phyloP scores from a whole-genome alignment of 2,329 filamentous ascomycete genomes.

The Macrophomina phaseolina region DNA sequence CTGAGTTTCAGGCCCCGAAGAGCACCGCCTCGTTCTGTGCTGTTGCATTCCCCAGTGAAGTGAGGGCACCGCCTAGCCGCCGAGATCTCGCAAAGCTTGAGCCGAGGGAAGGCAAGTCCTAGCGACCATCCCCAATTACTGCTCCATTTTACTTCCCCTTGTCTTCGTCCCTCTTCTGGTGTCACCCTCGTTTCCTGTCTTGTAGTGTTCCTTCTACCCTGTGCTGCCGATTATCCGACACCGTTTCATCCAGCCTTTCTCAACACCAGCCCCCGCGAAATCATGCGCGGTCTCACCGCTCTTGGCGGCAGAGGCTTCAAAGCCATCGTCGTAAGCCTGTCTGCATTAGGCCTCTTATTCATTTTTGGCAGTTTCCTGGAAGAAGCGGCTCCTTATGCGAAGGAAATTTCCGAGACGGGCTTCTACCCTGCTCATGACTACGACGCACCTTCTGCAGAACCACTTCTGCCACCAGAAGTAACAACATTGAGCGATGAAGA shows the following conservation, averaged over 20 bases:
- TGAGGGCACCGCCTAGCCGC: constrained; percentile 1
- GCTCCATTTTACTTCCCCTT: constrained; percentile 1
- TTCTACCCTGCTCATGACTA: not conserved
- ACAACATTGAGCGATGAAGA: constrained; percentile 10
- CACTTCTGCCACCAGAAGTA: not conserved
- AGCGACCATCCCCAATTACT: not conserved
- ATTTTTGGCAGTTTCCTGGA: not conserved
- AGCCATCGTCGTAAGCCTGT: not conserved
- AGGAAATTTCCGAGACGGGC: not conserved
- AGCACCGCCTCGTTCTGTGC: not conserved
- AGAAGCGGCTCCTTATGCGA: not conserved
- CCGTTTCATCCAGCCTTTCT: constrained; percentile 3
- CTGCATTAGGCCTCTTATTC: not conserved
- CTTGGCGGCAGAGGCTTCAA: constrained; percentile 1
- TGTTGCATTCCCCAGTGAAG: constrained; percentile 8
- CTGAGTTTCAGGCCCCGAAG: too few relatives aligned
- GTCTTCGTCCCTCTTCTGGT: constrained; percentile 17
- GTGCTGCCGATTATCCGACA: not conserved
- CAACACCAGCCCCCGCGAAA: not conserved
- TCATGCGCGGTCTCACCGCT: constrained; percentile 2
- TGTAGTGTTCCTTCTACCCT: not conserved
- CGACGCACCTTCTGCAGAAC: not conserved
- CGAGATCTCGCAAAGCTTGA: not conserved
- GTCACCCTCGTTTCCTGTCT: not conserved
- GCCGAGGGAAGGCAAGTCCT: constrained; percentile 17